Evolutionary conservation across 2,329 filamentous ascomycete species (phyloP).

Genomic region (Alternaria alternata): DNA sequence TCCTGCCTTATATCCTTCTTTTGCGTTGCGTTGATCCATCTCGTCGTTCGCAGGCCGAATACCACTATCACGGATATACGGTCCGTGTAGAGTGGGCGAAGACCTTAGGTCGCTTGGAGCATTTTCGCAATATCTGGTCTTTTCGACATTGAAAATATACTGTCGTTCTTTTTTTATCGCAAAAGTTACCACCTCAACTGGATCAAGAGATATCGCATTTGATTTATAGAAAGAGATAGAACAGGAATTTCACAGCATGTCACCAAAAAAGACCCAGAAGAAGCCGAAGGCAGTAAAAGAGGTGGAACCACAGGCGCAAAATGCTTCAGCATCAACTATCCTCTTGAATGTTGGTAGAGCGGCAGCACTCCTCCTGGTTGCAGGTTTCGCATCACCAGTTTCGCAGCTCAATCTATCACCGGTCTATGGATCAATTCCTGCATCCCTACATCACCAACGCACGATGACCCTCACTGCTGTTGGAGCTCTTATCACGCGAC

Average conservation of each 20-base stretch:
- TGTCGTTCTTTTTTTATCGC: not conserved
- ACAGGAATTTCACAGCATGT: constrained; percentile 31
- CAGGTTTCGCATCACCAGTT: constrained; percentile 71
- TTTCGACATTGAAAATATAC: constrained; percentile 7
- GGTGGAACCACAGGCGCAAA: constrained; percentile 33
- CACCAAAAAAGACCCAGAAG: constrained; percentile 44
- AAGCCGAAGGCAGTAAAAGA: constrained; percentile 46
- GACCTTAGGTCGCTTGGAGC: constrained; percentile 21
- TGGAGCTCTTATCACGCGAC: constrained; percentile 74
- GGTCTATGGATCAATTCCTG: constrained; percentile 85
- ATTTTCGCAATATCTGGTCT: constrained; percentile 25
- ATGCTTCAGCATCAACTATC: constrained; percentile 32
- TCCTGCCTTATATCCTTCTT: constrained; percentile 14
- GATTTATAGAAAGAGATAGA: constrained; percentile 12
- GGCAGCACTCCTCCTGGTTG: constrained; percentile 60
- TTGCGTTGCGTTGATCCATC: not conserved
- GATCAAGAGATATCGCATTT: not conserved
- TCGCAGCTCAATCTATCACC: constrained; percentile 82
- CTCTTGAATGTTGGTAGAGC: constrained; percentile 46
- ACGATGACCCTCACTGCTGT: constrained; percentile 72
- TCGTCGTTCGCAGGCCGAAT: constrained; percentile 34
- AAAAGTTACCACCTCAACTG: no score
- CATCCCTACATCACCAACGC: constrained; percentile 74
- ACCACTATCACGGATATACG: constrained; percentile 25
- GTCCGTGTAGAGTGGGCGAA: constrained; percentile 27